Evolutionary conservation across 495 filamentous ascomycete species (phyloP).

Genomic region (Neurospora terricola): DNA sequence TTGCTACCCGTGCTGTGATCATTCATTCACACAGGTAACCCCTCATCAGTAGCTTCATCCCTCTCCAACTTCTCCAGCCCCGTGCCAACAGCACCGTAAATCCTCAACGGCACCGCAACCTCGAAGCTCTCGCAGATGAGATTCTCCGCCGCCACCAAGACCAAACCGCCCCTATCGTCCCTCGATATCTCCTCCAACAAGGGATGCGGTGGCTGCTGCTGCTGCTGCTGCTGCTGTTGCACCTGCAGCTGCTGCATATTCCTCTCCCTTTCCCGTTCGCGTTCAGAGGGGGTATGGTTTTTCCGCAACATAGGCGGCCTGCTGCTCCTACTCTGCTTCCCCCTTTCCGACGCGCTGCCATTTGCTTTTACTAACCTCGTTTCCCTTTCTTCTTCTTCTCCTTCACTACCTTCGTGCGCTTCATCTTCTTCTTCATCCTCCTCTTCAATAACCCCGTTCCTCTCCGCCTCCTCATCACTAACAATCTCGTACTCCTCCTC

Average conservation of each 20-base stretch:
- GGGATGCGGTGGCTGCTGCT: conserved; percentile 15
- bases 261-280: neutral
- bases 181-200: conserved; percentile 51
- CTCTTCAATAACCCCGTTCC: neutral
- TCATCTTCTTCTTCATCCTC: conserved; percentile 8
- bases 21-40: conserved; percentile 34
- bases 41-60: conserved; percentile 36
- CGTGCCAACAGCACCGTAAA: conserved; percentile 61
- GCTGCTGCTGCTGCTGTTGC: neutral
- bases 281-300: neutral
- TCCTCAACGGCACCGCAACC: conserved; percentile 68
- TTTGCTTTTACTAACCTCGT: neutral
- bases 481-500: neutral
- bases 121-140: conserved; percentile 83
- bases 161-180: conserved; percentile 60
- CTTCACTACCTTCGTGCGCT: conserved; percentile 1
- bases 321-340: neutral
- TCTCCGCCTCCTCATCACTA: neutral
- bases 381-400: neutral
- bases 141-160: conserved; percentile 63
- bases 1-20: neutral
- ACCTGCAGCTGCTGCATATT: neutral
- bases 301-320: neutral
- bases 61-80: conserved; percentile 37
- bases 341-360: neutral